These are phyloP conservation scores for Neonectria coccinea DNA, from an alignment of 2,329 filamentous ascomycete species.

Conservation along the genomic window DNA sequence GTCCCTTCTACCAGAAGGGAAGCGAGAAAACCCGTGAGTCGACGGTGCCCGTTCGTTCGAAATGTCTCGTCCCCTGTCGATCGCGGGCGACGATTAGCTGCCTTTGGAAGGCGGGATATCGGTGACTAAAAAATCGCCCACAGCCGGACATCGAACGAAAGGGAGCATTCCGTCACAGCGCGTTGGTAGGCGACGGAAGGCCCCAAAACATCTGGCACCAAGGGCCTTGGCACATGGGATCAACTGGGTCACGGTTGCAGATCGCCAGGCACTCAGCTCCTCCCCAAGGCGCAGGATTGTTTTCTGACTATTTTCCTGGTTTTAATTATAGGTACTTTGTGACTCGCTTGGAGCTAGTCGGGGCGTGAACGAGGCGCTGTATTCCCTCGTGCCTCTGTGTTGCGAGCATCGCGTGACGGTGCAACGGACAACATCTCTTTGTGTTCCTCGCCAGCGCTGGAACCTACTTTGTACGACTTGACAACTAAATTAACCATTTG, in stretches of 20 bases:
- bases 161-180: conserved; percentile 1
- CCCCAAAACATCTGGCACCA: conserved; percentile 3
- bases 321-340: background rate
- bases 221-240: background rate
- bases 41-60: background rate
- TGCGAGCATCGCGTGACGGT: background rate
- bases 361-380: background rate
- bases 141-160: background rate
- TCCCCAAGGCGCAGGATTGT: background rate
- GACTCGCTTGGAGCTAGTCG: background rate
- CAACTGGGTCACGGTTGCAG: background rate
- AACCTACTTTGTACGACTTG: background rate
- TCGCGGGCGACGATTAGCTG: background rate
- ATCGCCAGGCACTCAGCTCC: conserved; percentile 15
- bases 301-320: background rate
- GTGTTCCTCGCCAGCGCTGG: background rate
- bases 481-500: background rate
- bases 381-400: background rate
- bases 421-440: background rate
- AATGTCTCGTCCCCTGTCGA: conserved; percentile 25
- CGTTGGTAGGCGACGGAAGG: background rate
- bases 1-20: background rate
- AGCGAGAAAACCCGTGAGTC: background rate
- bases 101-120: background rate
- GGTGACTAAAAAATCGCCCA: background rate